Conservation (phyloP, 192 early-diverging fungal genomes). For the Phlyctochytrium planicorne region DNA sequence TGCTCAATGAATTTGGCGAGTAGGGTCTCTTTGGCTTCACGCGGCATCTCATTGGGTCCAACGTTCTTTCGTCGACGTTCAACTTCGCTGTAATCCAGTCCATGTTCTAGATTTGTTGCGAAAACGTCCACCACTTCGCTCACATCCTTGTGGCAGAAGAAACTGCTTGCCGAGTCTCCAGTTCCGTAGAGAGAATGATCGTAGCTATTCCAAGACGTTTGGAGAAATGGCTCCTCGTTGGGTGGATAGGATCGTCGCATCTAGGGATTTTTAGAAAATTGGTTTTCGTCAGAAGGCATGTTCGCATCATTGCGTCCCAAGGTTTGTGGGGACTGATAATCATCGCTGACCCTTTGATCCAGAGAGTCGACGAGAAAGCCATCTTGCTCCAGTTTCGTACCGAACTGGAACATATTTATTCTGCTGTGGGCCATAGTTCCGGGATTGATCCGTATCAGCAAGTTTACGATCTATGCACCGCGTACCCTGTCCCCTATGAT, state of each 20-base stretch:
- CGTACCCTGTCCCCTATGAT: slow-evolving; percentile 67
- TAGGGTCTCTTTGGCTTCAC: slow-evolving; percentile 65
- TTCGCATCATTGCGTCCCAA: no score
- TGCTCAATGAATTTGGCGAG: slow-evolving; percentile 77
- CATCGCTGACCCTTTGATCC: no score
- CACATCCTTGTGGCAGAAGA: not conserved
- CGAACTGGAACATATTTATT: not conserved
- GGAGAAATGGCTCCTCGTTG: no score
- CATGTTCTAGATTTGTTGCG: not conserved
- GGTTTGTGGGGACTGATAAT: not conserved
- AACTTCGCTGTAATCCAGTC: slow-evolving; percentile 20
- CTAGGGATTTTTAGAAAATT: no score
- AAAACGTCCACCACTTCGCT: not conserved
- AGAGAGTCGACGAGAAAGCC: not conserved
- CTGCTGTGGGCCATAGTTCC: slow-evolving; percentile 29
- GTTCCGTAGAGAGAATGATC: no score
- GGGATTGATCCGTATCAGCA: slow-evolving; percentile 78
- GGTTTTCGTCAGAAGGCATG: no score
- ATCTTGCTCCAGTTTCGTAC: not conserved
- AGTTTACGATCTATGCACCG: slow-evolving; percentile 80
- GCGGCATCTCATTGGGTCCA: slow-evolving; percentile 69
- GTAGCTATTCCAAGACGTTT: no score
- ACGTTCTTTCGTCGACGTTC: slow-evolving; percentile 26
- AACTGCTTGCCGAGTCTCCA: not conserved
- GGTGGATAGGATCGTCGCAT: no score